Percentiles rank a stretch among this genome's conserved stretches.
phyloP scores from a whole-genome alignment of 83 land plant genomes.

The Diphasiastrum complanatum region DNA sequence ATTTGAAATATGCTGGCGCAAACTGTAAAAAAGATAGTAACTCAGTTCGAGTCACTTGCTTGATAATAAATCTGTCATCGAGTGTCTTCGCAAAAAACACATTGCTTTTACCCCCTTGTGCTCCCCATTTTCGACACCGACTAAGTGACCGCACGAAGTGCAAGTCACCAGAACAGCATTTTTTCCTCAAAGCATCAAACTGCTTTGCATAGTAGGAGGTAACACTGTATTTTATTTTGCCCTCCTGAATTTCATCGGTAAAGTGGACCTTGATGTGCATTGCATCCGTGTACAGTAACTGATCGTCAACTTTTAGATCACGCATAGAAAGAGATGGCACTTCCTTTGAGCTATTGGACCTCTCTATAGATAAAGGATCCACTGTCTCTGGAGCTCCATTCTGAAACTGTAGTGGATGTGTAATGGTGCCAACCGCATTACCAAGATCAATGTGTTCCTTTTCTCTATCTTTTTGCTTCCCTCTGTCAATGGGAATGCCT shows the following conservation, averaged over 20 bases:
- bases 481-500: constrained; percentile 13
- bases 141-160: constrained; percentile 71
- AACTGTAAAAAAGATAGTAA: constrained; percentile 68
- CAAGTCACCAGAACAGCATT: constrained; percentile 67
- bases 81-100: constrained; percentile 77
- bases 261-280: constrained; percentile 46
- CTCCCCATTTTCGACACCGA: constrained; percentile 82
- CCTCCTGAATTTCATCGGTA: constrained; percentile 23
- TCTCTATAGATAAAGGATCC: no score
- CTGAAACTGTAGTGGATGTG: constrained; percentile 28
- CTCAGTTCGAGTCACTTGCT: constrained; percentile 75
- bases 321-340: no score
- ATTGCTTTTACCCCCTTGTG: constrained; percentile 90
- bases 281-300: constrained; percentile 28
- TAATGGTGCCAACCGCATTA: background rate
- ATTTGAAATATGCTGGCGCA: constrained; percentile 64
- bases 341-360: constrained; percentile 8
- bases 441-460: constrained; percentile 5
- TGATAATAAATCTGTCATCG: constrained; percentile 82
- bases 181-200: constrained; percentile 56
- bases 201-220: constrained; percentile 56
- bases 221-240: constrained; percentile 57
- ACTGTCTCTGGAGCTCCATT: background rate
- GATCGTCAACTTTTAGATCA: background rate
- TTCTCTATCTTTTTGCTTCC: constrained; percentile 18